Percentiles rank a stretch among this genome's conserved stretches.
phyloP scores from a whole-genome alignment of 441 rosid genomes.

The Corymbia citriodora region DNA sequence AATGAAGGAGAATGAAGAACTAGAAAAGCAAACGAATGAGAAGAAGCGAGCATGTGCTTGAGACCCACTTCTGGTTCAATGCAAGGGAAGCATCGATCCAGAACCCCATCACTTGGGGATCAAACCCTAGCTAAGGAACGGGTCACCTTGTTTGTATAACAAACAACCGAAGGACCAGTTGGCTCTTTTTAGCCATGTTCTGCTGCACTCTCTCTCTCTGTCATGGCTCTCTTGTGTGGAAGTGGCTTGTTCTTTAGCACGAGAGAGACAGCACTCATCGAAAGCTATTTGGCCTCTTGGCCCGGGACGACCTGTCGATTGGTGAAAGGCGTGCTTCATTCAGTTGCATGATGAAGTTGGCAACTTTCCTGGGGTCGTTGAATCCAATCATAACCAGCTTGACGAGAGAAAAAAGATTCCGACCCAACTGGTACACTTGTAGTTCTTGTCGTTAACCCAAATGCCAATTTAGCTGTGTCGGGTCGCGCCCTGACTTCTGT shows the following conservation, averaged over 20 bases:
- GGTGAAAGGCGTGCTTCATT: not conserved
- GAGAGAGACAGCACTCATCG: not conserved
- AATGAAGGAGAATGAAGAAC: not conserved
- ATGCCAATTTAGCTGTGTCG: not conserved
- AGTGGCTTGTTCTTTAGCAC: not conserved
- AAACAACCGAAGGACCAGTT: not conserved
- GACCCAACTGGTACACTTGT: not conserved
- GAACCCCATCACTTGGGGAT: not conserved
- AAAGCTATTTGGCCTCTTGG: not conserved
- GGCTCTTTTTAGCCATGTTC: not conserved
- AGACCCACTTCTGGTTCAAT: not conserved
- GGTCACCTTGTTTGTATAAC: not conserved
- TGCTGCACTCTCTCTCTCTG: not conserved
- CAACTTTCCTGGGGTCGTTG: not conserved
- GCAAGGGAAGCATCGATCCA: not conserved
- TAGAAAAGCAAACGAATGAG: not conserved
- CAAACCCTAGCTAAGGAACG: not conserved
- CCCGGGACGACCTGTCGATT: not conserved
- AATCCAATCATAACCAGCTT: not conserved
- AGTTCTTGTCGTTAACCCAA: not conserved
- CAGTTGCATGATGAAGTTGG: not conserved
- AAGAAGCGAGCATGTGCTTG: not conserved
- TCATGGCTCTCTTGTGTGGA: not conserved
- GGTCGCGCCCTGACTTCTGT: not conserved
- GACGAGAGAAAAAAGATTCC: not conserved